Conservation (phyloP, 208 protist genomes). For the Trypanosoma conorhini region DNA sequence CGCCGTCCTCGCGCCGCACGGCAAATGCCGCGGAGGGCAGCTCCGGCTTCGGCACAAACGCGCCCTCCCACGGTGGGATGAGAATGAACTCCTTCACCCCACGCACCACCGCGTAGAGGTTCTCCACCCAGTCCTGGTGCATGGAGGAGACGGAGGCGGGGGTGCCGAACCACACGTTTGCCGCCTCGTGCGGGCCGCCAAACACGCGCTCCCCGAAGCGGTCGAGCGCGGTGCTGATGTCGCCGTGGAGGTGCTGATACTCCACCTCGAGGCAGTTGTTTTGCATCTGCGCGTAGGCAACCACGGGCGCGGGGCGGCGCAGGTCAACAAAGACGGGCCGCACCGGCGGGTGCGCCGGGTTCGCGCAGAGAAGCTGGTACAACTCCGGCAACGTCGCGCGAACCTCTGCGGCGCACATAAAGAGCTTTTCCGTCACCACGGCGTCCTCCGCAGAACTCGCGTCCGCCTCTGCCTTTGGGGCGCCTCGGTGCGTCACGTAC, state of each 20-base stretch:
- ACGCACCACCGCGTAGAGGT: slow-evolving; percentile 89
- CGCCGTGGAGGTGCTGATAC: slow-evolving; percentile 68
- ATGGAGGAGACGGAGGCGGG: slow-evolving; percentile 78
- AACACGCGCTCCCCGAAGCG: slow-evolving; percentile 73
- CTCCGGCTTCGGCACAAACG: slow-evolving; percentile 82
- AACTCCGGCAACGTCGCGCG: slow-evolving; percentile 75
- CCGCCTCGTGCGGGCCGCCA: slow-evolving; percentile 68
- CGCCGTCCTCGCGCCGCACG: slow-evolving; percentile 34
- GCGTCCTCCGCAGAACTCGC: neutral
- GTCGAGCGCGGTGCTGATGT: slow-evolving; percentile 57
- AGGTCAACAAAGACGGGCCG: slow-evolving; percentile 63
- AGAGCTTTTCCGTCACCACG: slow-evolving; percentile 55
- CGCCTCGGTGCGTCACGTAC: slow-evolving; percentile 57
- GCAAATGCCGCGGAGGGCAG: slow-evolving; percentile 64
- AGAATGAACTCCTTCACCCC: slow-evolving; percentile 92
- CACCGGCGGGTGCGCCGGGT: slow-evolving; percentile 30
- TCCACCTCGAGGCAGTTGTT: slow-evolving; percentile 89
- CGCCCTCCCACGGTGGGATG: slow-evolving; percentile 86
- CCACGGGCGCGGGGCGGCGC: slow-evolving; percentile 30
- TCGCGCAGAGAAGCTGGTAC: slow-evolving; percentile 62
- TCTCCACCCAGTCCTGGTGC: slow-evolving; percentile 94
- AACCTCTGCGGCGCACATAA: slow-evolving; percentile 82
- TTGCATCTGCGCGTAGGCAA: slow-evolving; percentile 90
- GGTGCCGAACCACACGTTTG: slow-evolving; percentile 92
- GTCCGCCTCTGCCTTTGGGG: neutral